Evolutionary conservation across 352 stramenopile genomes (phyloP).

Genomic region (Globisporangium mamillatum): DNA sequence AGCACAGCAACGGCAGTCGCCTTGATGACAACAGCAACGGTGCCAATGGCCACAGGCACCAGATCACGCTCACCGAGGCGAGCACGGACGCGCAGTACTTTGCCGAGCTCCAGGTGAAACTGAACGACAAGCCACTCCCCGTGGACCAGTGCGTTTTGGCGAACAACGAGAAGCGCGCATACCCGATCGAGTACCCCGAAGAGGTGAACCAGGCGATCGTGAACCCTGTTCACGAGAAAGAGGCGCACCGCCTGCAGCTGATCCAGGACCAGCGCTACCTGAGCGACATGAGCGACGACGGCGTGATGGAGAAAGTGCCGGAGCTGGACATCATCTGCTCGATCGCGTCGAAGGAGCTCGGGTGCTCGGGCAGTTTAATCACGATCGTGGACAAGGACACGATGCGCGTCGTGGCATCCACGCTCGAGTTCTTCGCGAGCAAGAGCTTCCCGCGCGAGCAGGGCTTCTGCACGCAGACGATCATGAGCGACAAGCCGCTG

Average conservation of each 20-base stretch:
- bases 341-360: slow-evolving; percentile 22
- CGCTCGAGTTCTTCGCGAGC: slow-evolving; percentile 27
- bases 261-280: too few species aligned
- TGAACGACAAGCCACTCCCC: slow-evolving; percentile 29
- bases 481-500: slow-evolving; percentile 55
- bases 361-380: slow-evolving; percentile 45
- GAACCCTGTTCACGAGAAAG: too few species aligned
- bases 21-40: too few species aligned
- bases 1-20: background rate
- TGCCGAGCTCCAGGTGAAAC: slow-evolving; percentile 1
- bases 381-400: slow-evolving; percentile 39
- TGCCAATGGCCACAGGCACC: background rate
- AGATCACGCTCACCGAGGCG: slow-evolving; percentile 10
- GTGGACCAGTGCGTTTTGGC: too few species aligned
- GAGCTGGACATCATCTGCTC: slow-evolving; percentile 24
- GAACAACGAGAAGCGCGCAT: too few species aligned
- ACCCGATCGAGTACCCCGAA: too few species aligned
- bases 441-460: slow-evolving; percentile 39
- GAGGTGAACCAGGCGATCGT: too few species aligned
- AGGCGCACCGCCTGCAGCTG: too few species aligned
- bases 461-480: slow-evolving; percentile 50
- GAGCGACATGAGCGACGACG: too few species aligned
- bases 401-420: slow-evolving; percentile 47
- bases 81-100: slow-evolving; percentile 15
- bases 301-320: slow-evolving; percentile 13